Conservation (phyloP, 192 early-diverging fungal species). For the Podochytrium sp. region DNA sequence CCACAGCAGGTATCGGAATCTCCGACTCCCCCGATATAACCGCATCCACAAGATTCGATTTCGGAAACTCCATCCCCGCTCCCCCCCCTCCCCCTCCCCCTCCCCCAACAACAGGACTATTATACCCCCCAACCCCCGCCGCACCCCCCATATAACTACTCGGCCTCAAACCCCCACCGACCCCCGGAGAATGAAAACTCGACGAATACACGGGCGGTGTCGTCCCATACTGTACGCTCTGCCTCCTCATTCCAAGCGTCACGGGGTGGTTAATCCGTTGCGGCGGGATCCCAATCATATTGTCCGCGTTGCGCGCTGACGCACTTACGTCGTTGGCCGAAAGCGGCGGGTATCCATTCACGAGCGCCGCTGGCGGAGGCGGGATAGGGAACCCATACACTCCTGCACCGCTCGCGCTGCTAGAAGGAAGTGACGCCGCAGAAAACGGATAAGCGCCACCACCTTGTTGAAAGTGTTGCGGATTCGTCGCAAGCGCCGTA, state of each 20-base stretch:
- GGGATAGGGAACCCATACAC: too few species aligned
- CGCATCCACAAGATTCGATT: constrained; percentile 6
- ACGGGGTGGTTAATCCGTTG: constrained; percentile 22
- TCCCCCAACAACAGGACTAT: background rate
- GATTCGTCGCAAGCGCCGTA: background rate
- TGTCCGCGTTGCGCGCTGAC: background rate
- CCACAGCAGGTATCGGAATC: too few species aligned
- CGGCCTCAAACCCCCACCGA: background rate
- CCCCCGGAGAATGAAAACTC: background rate
- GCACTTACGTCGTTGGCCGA: background rate
- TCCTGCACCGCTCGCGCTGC: too few species aligned
- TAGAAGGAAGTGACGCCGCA: background rate
- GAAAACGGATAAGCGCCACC: background rate
- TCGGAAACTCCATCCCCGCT: background rate
- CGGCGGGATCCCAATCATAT: constrained; percentile 16
- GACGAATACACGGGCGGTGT: constrained; percentile 6
- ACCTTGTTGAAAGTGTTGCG: constrained; percentile 10
- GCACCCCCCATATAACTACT: background rate
- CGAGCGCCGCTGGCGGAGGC: background rate
- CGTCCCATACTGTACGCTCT: constrained; percentile 18
- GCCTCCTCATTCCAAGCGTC: constrained; percentile 12
- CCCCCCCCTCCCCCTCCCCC: background rate
- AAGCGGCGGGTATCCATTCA: background rate
- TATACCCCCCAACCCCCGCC: background rate
- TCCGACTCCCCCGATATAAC: too few species aligned